Evolutionary conservation across 345 rosid genomes (phyloP).

Genomic region (Adansonia digitata): DNA sequence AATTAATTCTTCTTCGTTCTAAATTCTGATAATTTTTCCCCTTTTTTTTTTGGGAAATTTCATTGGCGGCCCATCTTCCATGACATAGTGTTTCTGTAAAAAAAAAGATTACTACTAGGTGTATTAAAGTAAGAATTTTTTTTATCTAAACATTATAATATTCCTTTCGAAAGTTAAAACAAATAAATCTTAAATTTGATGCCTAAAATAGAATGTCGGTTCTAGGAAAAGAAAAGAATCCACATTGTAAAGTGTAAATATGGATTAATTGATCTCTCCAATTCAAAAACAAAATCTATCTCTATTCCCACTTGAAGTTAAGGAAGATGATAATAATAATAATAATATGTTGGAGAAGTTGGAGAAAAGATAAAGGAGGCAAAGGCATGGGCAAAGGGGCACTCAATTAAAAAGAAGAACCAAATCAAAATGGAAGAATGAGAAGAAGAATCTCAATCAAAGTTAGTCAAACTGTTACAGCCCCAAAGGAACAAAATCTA

Average conservation of each 20-base stretch:
- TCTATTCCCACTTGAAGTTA: constrained; percentile 2
- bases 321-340: too few relatives aligned
- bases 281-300: constrained; percentile 4
- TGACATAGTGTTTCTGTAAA: not conserved
- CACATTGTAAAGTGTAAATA: constrained; percentile 20
- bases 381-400: constrained; percentile 6
- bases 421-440: constrained; percentile 37
- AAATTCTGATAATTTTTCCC: too few relatives aligned
- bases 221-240: constrained; percentile 28
- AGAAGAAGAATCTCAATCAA: constrained; percentile 32
- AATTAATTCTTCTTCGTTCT: not conserved
- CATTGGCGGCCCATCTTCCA: not conserved
- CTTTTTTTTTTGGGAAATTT: too few relatives aligned
- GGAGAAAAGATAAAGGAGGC: constrained; percentile 6
- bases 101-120: too few relatives aligned
- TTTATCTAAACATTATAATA: not conserved
- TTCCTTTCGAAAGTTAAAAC: not conserved
- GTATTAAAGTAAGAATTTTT: too few relatives aligned
- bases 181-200: constrained; percentile 3
- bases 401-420: constrained; percentile 20
- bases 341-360: not conserved
- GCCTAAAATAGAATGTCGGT: constrained; percentile 22
- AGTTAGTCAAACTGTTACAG: constrained; percentile 31
- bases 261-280: constrained; percentile 12
- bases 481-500: constrained; percentile 33